Evolutionary conservation across 2,329 filamentous ascomycete species (phyloP), one percentile per base, ranked within the genome.

Genomic region (Paraconiothyrium brasiliense): DNA sequence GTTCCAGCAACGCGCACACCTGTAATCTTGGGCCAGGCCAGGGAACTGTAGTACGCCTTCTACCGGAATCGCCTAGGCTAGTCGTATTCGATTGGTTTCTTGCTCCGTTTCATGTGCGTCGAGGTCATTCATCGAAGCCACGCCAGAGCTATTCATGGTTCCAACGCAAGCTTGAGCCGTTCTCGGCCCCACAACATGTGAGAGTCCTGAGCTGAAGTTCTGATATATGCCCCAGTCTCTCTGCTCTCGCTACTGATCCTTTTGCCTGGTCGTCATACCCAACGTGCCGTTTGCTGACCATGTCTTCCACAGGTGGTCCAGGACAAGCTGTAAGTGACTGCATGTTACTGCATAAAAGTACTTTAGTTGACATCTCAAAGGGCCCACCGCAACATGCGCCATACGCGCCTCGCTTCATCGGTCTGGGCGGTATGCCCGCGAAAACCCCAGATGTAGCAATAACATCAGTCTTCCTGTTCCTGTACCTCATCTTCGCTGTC

Each of bases 391-490:
- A 54, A 14, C 59, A 52, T n/a, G 69, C 74, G 61, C 76, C 76
- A 51, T 77, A 76, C 66, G 57, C 75, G 30, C 74, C 75, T 24
- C 52, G 47, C 37, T 66, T 69, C 54, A 63, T 64, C 6, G 67
- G 68, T n/a, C 57, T 77, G 39, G 76, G 76, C 30, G 75, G 75
- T 24, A 57, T 60, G 14, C 76, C 76, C n/a, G 61, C 57, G 32
- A 58, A 69, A 2, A 56, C 74, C 58, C 75, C 75, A 48, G 82
- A 84, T 67, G 71, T 84, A 11, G 80, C 81, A 4, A 69, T 81
- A 52, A 70, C 73, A 5, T 69, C 75, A 1, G 71, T 81, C 43
- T 81, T 83, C 59, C 72, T 83, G 2, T 56, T 75, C 11, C 68
- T 83, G 24, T 84, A 80, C 66, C 65, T 82, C 22, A 50, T 72